Percentiles rank a stretch among this genome's conserved stretches.
phyloP scores from a whole-genome alignment of 2,329 filamentous ascomycete species.

The Elsinoe perseae region DNA sequence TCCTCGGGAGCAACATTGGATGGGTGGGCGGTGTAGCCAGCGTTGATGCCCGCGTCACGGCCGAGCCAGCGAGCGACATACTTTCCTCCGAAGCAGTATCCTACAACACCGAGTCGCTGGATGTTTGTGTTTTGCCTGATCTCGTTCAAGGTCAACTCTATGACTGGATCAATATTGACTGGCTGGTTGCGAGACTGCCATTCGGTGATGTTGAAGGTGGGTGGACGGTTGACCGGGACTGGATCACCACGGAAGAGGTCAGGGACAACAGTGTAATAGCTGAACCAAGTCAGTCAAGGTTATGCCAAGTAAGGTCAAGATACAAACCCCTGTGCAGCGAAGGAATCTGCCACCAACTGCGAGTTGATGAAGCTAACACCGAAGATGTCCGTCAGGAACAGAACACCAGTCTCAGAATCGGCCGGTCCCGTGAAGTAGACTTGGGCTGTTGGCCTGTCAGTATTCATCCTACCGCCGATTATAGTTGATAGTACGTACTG shows the following conservation, averaged over 20 bases:
- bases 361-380: conserved; percentile 29
- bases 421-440: conserved; percentile 6
- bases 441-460: not conserved
- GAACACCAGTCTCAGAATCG: conserved; percentile 22
- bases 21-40: conserved; percentile 63
- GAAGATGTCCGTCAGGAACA: conserved; percentile 32
- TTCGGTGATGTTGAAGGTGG: conserved; percentile 33
- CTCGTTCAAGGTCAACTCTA: conserved; percentile 34
- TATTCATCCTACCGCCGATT: not conserved
- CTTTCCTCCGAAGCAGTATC: conserved; percentile 73
- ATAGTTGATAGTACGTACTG: not conserved
- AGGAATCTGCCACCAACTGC: conserved; percentile 23
- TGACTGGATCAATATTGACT: conserved; percentile 40
- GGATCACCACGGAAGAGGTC: conserved; percentile 32
- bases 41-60: conserved; percentile 47
- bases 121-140: conserved; percentile 46
- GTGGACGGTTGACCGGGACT: conserved; percentile 23
- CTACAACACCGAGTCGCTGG: conserved; percentile 56
- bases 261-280: conserved; percentile 29
- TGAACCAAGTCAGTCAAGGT: conserved; percentile 23
- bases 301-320: not conserved
- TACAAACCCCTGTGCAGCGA: conserved; percentile 6
- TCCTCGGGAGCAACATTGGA: conserved; percentile 60
- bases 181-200: conserved; percentile 41
- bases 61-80: conserved; percentile 59